Conservation (phyloP, 176 grass and related monocot species). For the Musa troglodytarum region DNA sequence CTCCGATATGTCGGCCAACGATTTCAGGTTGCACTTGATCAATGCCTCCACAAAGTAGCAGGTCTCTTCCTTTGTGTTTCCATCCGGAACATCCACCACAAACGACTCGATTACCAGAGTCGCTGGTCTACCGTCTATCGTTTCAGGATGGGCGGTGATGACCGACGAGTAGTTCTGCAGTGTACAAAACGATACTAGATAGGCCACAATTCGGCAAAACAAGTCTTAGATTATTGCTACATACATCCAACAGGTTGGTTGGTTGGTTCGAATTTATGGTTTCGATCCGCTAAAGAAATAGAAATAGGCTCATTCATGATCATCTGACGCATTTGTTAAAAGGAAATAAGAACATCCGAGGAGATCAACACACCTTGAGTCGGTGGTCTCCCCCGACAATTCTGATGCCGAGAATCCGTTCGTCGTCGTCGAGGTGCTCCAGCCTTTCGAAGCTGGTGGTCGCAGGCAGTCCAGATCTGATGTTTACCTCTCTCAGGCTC, state of each 20-base stretch:
- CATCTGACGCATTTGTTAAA: too few species aligned
- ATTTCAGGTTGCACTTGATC: constrained; percentile 78
- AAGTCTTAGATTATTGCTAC: background rate
- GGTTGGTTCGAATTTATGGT: too few species aligned
- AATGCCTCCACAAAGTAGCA: constrained; percentile 74
- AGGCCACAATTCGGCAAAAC: background rate
- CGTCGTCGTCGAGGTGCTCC: constrained; percentile 66
- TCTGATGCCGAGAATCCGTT: constrained; percentile 67
- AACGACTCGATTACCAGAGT: constrained; percentile 76
- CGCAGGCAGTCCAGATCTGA: constrained; percentile 75
- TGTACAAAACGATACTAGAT: background rate
- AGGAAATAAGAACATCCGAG: background rate
- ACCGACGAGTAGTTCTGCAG: constrained; percentile 71
- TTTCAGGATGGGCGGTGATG: constrained; percentile 54
- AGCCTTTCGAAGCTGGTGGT: constrained; percentile 70
- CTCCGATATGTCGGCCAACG: constrained; percentile 49
- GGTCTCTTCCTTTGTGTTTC: constrained; percentile 70
- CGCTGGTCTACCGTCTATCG: constrained; percentile 49
- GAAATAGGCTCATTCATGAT: too few species aligned
- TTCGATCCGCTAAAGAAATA: too few species aligned
- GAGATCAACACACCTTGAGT: constrained; percentile 42
- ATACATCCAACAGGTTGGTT: too few species aligned
- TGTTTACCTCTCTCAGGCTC: constrained; percentile 66
- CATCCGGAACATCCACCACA: constrained; percentile 57
- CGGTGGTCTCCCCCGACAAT: constrained; percentile 78